Evolutionary conservation across 2,329 filamentous ascomycete genomes (phyloP), one percentile per base, ranked within the genome.

Genomic region (Ilyonectria mors-panacis): DNA sequence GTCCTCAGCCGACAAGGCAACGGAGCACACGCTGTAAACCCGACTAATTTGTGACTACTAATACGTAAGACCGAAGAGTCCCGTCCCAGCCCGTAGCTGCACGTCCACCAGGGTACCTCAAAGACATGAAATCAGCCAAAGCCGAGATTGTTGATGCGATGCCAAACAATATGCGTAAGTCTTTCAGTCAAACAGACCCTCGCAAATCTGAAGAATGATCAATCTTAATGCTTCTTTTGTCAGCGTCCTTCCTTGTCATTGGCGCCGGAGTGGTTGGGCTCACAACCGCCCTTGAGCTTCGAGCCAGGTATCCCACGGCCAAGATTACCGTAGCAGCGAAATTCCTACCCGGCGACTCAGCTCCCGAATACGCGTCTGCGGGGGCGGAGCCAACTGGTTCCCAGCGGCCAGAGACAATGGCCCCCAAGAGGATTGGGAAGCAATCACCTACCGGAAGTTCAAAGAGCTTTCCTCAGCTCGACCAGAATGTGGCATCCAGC

Each of bases 301-400:
- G 59, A 30, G 88, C 89, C n/a, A 82, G 84, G 63, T 84, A 87
- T 74, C 79, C 82, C 7, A 73, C 42, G 6, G 59, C 67, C 2
- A 51, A 53, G 9, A 64, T 95, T 68, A 92, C 91, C 0, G 83
- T 94, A 45, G 82, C 92, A 28, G 91, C 93, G 6, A 94, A 94
- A 75, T 91, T 94, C 77, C 94, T 95, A 89, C 93, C 94, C 0
- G 93, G 94, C 45, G 93, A 96, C 81, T 94, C 94, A 79, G 91
- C 93, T 71, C 91, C 93, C 69, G 91, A 94, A 82, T 96, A 96
- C 78, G 89, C 92, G 1, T 94, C 92, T 3, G 92, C 92, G 0
- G 92, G 92, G 93, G 92, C 2, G 93, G 93, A 21, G 92, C 92
- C 67, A 94, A 94, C 47, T 73, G 70, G 69, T 78, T 92, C 87